These are phyloP conservation scores for Solanum hybrid DNA, from an alignment of 305 asterid genomes.

Conservation along the genomic window DNA sequence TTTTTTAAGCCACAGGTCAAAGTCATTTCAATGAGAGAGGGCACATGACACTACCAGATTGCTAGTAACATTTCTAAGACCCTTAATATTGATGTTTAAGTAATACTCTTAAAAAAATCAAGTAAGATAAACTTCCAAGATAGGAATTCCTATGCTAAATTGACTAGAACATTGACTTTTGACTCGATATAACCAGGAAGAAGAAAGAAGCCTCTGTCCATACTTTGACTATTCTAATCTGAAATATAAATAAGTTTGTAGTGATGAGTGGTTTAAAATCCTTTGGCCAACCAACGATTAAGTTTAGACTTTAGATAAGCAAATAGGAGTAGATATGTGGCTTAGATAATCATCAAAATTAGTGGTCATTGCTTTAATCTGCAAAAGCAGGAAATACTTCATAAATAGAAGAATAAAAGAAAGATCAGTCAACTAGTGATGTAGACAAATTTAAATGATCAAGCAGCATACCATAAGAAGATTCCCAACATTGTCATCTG, in stretches of 20 bases:
- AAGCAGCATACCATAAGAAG: constrained; percentile 67
- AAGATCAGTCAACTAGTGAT: neutral
- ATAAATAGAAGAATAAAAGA: neutral
- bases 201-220: neutral
- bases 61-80: neutral
- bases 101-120: neutral
- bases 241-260: neutral
- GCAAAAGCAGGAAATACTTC: neutral
- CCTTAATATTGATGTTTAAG: neutral
- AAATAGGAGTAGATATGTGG: neutral
- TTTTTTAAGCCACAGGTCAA: neutral
- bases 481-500: constrained; percentile 90
- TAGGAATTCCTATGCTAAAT: neutral
- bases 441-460: neutral
- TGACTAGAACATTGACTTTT: neutral
- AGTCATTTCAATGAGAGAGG: neutral
- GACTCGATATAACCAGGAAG: neutral
- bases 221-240: neutral
- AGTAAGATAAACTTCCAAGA: neutral
- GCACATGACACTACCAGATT: neutral
- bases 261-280: neutral
- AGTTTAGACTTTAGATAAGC: neutral
- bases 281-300: neutral
- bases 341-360: neutral
- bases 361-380: neutral